Evolutionary conservation across 257 asterid genomes (phyloP).

Genomic region (Cynanchum wilfordii): DNA sequence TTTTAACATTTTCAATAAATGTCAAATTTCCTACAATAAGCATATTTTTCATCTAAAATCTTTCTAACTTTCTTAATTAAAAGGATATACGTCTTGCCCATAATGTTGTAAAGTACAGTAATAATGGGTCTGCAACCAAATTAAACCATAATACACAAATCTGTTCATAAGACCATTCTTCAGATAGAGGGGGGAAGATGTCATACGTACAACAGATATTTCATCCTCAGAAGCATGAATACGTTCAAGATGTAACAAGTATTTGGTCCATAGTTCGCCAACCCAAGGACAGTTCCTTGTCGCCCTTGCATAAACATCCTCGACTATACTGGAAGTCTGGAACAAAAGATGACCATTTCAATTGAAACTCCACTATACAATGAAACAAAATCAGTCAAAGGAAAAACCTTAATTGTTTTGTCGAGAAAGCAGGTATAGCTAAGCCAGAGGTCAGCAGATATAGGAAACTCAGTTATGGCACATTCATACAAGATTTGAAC

Average conservation of each 20-base stretch:
- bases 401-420: constrained; percentile 78
- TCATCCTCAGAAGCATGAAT: constrained; percentile 74
- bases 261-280: constrained; percentile 86
- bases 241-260: constrained; percentile 77
- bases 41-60: no score
- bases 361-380: background rate
- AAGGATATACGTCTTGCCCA: no score
- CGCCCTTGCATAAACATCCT: constrained; percentile 75
- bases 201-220: constrained; percentile 52
- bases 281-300: constrained; percentile 95
- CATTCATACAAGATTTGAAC: constrained; percentile 91
- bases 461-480: constrained; percentile 71
- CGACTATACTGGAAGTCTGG: constrained; percentile 77
- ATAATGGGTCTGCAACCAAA: background rate
- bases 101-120: background rate
- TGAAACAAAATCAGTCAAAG: constrained; percentile 3
- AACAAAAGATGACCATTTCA: constrained; percentile 16
- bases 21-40: no score
- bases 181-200: background rate
- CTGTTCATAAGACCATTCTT: background rate
- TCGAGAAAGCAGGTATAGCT: constrained; percentile 77
- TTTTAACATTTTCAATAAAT: no score
- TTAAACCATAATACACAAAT: background rate
- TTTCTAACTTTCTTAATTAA: no score
- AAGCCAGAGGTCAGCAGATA: constrained; percentile 77